These are phyloP conservation scores for Prunus mongolica DNA, from an alignment of 306 rosid species.

Conservation along the genomic window DNA sequence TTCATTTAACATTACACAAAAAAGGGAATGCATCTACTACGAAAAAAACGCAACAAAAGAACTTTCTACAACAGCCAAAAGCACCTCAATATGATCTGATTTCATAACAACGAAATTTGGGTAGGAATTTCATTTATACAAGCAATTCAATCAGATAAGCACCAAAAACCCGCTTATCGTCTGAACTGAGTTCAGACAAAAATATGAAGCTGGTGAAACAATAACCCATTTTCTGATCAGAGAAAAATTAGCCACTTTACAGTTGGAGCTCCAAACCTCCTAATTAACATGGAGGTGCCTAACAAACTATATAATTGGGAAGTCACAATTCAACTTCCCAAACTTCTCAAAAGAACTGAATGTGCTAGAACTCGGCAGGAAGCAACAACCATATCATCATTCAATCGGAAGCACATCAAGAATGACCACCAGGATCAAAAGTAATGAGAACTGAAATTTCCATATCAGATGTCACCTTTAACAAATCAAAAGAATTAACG, in stretches of 20 bases:
- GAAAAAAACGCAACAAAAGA: too few species aligned
- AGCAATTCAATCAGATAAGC: constrained; percentile 63
- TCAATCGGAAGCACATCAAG: not conserved
- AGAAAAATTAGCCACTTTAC: constrained; percentile 17
- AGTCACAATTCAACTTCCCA: constrained; percentile 7
- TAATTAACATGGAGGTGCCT: not conserved
- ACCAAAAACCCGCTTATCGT: constrained; percentile 59
- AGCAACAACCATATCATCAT: constrained; percentile 8
- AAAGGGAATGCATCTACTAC: too few species aligned
- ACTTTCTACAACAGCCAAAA: not conserved
- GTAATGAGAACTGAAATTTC: constrained; percentile 11
- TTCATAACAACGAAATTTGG: not conserved
- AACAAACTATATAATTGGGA: constrained; percentile 15
- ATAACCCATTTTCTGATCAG: constrained; percentile 11
- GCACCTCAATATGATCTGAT: not conserved
- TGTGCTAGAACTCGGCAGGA: not conserved
- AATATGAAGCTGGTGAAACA: constrained; percentile 25
- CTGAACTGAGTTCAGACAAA: constrained; percentile 11
- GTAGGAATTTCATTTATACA: constrained; percentile 38
- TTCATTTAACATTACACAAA: too few species aligned
- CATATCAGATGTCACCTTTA: constrained; percentile 13
- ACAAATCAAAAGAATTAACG: not conserved
- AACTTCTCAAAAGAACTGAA: constrained; percentile 16
- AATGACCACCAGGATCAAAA: constrained; percentile 5
- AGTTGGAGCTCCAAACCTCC: constrained; percentile 22